Percentiles rank a stretch among this genome's conserved stretches.
These are phyloP conservation scores for Acephala macrosclerotiorum DNA, from an alignment of 2,329 filamentous ascomycete species.

Conservation along the genomic window DNA sequence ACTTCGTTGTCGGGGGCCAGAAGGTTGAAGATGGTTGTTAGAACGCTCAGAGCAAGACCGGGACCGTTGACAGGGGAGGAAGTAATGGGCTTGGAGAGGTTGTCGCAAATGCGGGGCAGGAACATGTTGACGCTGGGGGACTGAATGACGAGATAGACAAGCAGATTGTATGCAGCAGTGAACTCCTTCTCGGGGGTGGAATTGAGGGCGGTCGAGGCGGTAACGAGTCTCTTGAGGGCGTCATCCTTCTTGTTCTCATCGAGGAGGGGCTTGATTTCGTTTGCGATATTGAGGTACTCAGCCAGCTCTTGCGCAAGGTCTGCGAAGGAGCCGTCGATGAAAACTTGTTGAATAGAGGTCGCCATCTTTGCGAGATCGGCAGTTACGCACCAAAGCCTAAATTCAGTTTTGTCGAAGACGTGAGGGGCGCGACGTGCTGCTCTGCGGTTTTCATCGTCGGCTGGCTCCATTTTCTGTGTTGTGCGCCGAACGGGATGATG, in stretches of 20 bases:
- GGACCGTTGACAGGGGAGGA: constrained; percentile 86
- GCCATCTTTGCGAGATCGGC: constrained; percentile 30
- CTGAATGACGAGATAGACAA: constrained; percentile 91
- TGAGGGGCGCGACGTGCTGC: constrained; percentile 10
- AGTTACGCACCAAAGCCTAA: background rate
- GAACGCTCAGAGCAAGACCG: constrained; percentile 85
- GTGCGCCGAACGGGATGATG: background rate
- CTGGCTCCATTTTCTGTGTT: background rate
- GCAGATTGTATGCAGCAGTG: constrained; percentile 93
- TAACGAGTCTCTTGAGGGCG: constrained; percentile 87
- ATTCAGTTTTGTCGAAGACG: background rate
- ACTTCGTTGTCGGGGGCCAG: constrained; percentile 77
- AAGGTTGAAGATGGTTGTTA: constrained; percentile 97
- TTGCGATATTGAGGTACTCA: constrained; percentile 83
- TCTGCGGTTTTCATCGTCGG: background rate
- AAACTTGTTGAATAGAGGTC: constrained; percentile 56
- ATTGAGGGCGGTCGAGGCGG: constrained; percentile 79
- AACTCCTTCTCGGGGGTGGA: constrained; percentile 95
- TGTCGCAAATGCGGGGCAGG: constrained; percentile 86
- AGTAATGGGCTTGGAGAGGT: constrained; percentile 85
- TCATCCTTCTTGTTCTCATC: constrained; percentile 80
- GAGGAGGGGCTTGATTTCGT: constrained; percentile 75
- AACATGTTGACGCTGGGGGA: constrained; percentile 85
- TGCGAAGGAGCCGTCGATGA: constrained; percentile 91
- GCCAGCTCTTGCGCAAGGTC: constrained; percentile 95